Percentiles rank a stretch among this genome's conserved stretches.
phyloP scores from a whole-genome alignment of 2,329 filamentous ascomycete genomes.

The Ophiostoma perfectum region DNA sequence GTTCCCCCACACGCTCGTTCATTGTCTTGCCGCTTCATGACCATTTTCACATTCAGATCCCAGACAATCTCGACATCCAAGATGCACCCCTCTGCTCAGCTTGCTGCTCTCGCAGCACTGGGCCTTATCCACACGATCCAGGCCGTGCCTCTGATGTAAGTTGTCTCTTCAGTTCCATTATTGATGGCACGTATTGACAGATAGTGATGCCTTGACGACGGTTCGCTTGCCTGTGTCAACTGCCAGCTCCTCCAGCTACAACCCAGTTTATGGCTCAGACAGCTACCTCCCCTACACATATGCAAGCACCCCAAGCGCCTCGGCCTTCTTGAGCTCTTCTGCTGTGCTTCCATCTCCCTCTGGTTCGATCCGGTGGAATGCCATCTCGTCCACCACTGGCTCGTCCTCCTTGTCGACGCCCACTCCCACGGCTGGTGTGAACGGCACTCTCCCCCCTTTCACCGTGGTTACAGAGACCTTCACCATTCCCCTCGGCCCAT shows the following conservation, averaged over 20 bases:
- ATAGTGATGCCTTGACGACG: neutral
- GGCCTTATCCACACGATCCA: neutral
- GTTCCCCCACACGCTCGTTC: neutral
- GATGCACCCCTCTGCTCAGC: conserved; percentile 7
- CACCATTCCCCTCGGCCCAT: conserved; percentile 20
- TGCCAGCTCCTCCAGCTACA: neutral
- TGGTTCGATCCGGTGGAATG: neutral
- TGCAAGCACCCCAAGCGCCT: neutral
- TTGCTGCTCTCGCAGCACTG: conserved; percentile 11
- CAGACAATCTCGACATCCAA: neutral
- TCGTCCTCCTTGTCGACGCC: neutral
- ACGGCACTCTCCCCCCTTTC: neutral
- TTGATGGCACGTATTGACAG: neutral
- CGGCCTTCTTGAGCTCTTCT: neutral
- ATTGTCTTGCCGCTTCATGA: neutral
- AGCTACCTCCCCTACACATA: conserved; percentile 3
- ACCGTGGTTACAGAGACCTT: conserved; percentile 24
- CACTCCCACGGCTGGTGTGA: neutral
- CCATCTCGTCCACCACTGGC: neutral
- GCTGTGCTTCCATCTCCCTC: neutral
- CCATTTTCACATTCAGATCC: neutral
- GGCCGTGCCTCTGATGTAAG: conserved; percentile 10
- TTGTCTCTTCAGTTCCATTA: neutral
- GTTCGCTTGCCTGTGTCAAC: neutral
- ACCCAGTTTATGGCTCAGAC: neutral